These are phyloP conservation scores for Cryptococcus sp. DNA, from an alignment of 1,284 basidiomycete species.

Conservation along the genomic window DNA sequence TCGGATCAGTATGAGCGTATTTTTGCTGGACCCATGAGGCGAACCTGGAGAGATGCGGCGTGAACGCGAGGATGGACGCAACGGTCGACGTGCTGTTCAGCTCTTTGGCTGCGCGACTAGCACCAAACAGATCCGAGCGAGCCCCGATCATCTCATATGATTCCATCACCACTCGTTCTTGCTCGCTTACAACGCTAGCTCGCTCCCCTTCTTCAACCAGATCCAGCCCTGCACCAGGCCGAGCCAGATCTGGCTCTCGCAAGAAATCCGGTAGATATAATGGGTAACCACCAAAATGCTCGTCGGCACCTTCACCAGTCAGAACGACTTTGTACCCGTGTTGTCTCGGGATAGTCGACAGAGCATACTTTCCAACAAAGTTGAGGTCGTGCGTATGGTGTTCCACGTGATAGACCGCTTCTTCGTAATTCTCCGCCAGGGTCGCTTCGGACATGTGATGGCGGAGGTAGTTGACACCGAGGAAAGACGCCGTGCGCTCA, in stretches of 20 bases:
- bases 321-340: conserved; percentile 55
- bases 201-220: neutral
- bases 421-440: conserved; percentile 50
- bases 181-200: neutral
- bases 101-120: neutral
- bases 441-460: conserved; percentile 51
- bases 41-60: conserved; percentile 38
- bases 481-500: conserved; percentile 50
- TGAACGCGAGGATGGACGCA: conserved; percentile 7
- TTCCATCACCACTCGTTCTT: too few species aligned
- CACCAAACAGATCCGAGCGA: too few species aligned
- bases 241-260: neutral
- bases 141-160: too few species aligned
- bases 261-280: conserved; percentile 22
- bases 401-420: conserved; percentile 55
- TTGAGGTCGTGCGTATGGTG: conserved; percentile 52
- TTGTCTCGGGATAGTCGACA: conserved; percentile 51
- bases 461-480: conserved; percentile 52
- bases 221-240: neutral
- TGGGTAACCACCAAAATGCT: conserved; percentile 51
- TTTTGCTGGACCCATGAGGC: conserved; percentile 32
- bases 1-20: too few species aligned
- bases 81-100: conserved; percentile 3
- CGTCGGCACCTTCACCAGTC: conserved; percentile 55
- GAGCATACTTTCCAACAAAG: conserved; percentile 52